Evolutionary conservation across 192 early-diverging fungal species (phyloP).

Genomic region (Anaeromyces robustus): DNA sequence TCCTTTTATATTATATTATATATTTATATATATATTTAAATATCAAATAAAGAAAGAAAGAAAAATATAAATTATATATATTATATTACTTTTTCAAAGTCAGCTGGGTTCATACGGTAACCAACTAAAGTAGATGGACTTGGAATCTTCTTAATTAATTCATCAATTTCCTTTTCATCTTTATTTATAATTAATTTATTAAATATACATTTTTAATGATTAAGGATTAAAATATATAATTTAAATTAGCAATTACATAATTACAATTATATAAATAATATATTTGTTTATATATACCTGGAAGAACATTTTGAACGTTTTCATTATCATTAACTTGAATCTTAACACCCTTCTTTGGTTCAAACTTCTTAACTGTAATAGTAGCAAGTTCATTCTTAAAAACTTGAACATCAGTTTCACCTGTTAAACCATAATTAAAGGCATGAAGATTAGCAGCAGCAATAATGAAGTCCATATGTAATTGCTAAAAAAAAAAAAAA

Average conservation of each 20-base stretch:
- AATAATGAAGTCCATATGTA: slow-evolving; percentile 82
- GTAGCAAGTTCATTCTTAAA: slow-evolving; percentile 42
- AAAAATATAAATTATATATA: too few species aligned
- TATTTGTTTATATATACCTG: too few species aligned
- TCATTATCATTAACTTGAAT: slow-evolving; percentile 93
- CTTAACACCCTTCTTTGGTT: slow-evolving; percentile 81
- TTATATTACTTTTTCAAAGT: slow-evolving; percentile 94
- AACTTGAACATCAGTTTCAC: slow-evolving; percentile 40
- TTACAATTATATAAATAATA: too few species aligned
- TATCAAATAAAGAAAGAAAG: too few species aligned
- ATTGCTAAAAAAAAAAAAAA: too few species aligned
- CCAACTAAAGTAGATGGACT: slow-evolving; percentile 63
- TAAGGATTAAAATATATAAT: too few species aligned
- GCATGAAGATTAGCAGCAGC: slow-evolving; percentile 87
- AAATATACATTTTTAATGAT: too few species aligned
- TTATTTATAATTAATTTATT: slow-evolving; percentile 6
- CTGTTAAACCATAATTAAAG: slow-evolving; percentile 77
- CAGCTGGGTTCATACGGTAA: slow-evolving; percentile 70
- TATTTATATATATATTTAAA: too few species aligned
- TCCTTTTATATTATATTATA: too few species aligned
- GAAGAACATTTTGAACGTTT: slow-evolving; percentile 20
- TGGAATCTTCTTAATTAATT: slow-evolving; percentile 52
- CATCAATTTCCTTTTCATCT: slow-evolving; percentile 39
- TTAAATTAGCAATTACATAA: too few species aligned
- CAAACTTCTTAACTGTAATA: slow-evolving; percentile 64